Conservation (phyloP, 202 grass and related monocot species). For the Zoysia matrella region DNA sequence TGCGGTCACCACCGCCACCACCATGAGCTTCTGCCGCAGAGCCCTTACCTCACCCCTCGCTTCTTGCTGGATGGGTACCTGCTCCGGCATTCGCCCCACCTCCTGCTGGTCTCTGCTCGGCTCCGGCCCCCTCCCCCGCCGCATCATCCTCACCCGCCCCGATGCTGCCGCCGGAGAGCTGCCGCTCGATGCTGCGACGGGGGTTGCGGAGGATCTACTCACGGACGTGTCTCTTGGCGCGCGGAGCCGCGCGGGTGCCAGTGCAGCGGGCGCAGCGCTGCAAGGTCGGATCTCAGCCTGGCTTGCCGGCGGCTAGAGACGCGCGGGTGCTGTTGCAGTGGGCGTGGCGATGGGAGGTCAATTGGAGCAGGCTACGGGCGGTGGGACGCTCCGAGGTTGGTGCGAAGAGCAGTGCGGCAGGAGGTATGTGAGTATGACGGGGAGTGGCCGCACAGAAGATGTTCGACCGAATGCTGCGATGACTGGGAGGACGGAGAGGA, state of each 20-base stretch:
- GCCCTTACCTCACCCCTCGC: conserved; percentile 19
- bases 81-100: conserved; percentile 40
- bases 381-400: conserved; percentile 32
- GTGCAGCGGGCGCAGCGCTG: conserved; percentile 29
- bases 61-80: conserved; percentile 57
- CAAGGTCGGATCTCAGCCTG: conserved; percentile 39
- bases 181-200: conserved; percentile 7
- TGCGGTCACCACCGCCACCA: conserved; percentile 31
- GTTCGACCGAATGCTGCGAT: conserved; percentile 48
- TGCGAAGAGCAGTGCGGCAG: conserved; percentile 41
- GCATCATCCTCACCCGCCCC: not conserved
- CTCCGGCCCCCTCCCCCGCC: conserved; percentile 35
- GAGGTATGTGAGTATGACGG: conserved; percentile 56
- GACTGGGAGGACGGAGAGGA: conserved; percentile 49
- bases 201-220: not conserved
- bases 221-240: not conserved
- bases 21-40: conserved; percentile 42
- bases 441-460: conserved; percentile 53
- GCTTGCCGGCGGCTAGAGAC: conserved; percentile 29
- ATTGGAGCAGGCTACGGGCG: not conserved
- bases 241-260: conserved; percentile 20
- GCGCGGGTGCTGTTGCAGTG: conserved; percentile 12
- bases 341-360: conserved; percentile 6
- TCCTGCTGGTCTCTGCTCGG: conserved; percentile 41
- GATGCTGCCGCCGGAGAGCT: conserved; percentile 37